Evolutionary conservation across 202 grass and related monocot species (phyloP), one percentile per base, ranked within the genome.

Genomic region (Hordeum pubiflorum): DNA sequence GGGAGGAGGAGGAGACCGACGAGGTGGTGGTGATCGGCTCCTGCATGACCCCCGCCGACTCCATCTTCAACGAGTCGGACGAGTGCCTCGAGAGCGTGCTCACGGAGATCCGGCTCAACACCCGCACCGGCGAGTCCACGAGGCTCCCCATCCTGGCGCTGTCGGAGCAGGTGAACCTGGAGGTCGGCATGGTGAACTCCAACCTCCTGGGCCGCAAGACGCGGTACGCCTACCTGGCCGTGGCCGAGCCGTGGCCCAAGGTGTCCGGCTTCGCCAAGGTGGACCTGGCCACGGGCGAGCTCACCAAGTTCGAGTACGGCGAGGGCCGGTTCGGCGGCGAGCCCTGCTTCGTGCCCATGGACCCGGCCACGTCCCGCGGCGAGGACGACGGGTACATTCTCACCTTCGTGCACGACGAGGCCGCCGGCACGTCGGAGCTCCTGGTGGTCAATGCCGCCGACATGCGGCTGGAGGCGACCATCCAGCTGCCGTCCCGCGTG

Each of bases 121-220:
- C 85, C 8, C 80, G 69, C 23, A 97, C 84, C 7, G 93, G 93
- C 24, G 37, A 78, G 52, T 93, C 90, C 10, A 85, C 74, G 29
- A 83, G 93, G 0, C 86, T 81, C 17, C 40, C 90, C 14, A 75
- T 93, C 26, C 84, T 93, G 52, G 80, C 90, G 18, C 57, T 74
- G 6, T 43, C 86, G 6, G 63, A 69, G 7, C 90, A 97, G 58
- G 84, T 97, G 10, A 95, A 95, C 85, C 89, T 95, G 23, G 92
- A 95, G 85, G 89, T 89, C 61, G 92, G 92, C 31, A 95, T 95
- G 92, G 92, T 95, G 21, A 97, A 97, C 90, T 87, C 84, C 71
- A 86, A 81, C 75, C 46, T 87, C 4, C 81, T 97, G 23, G 93
- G 93, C 7, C 84, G 90, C 80, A 80, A 87, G 79, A 87, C 90